Evolutionary conservation across 495 filamentous ascomycete genomes (phyloP).

Genomic region (Beverwykella pulmonaria): DNA sequence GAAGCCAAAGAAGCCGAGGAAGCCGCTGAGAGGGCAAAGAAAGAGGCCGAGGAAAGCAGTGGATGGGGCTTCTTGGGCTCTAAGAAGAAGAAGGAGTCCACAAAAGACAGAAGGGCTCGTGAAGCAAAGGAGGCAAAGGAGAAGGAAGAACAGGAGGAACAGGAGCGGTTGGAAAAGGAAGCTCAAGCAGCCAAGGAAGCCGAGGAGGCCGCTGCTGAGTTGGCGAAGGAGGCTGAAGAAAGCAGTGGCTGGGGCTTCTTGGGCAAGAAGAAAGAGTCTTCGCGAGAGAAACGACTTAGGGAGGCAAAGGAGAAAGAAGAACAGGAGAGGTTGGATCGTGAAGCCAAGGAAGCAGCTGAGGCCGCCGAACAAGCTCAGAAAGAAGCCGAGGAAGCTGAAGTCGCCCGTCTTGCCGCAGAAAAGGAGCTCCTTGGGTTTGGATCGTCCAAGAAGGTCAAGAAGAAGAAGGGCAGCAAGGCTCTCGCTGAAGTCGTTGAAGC

Average conservation of each 20-base stretch:
- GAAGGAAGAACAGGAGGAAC: constrained; percentile 13
- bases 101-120: constrained; percentile 1
- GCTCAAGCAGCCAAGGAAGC: constrained; percentile 38
- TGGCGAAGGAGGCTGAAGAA: constrained; percentile 26
- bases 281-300: constrained; percentile 15
- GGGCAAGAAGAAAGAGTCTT: constrained; percentile 31
- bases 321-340: constrained; percentile 28
- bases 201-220: constrained; percentile 31
- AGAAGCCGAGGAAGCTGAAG: constrained; percentile 38
- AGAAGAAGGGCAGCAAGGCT: constrained; percentile 37
- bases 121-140: constrained; percentile 14
- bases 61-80: constrained; percentile 4
- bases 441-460: constrained; percentile 38
- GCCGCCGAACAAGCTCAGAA: constrained; percentile 32
- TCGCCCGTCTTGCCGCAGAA: constrained; percentile 41
- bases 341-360: constrained; percentile 36
- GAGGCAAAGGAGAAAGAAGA: constrained; percentile 27
- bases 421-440: constrained; percentile 42
- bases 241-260: constrained; percentile 20
- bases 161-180: constrained; percentile 18
- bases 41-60: constrained; percentile 4
- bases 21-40: constrained; percentile 4
- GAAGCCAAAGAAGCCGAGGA: constrained; percentile 20
- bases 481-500: constrained; percentile 18
- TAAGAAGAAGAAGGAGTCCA: constrained; percentile 4